phyloP scores from a whole-genome alignment of 1,284 basidiomycete species.

The Porogramme epimiltina region DNA sequence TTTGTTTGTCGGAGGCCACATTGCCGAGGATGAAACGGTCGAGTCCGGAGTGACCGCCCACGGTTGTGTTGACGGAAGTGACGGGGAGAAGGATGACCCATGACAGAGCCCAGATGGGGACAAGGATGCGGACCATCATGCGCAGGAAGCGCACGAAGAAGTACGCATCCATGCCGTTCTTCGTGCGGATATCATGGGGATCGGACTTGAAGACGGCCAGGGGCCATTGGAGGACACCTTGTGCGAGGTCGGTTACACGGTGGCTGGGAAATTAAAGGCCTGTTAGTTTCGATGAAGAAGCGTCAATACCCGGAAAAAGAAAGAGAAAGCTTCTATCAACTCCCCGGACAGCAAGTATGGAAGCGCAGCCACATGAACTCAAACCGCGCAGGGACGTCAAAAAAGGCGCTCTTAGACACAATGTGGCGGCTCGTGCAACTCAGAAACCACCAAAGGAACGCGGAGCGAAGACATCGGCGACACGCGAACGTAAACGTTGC shows the following conservation, averaged over 20 bases:
- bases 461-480: too few species aligned
- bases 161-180: constrained; percentile 93
- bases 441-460: too few species aligned
- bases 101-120: constrained; percentile 81
- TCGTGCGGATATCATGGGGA: constrained; percentile 59
- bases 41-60: constrained; percentile 58
- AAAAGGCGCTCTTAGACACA: too few species aligned
- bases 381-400: too few species aligned
- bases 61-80: constrained; percentile 56
- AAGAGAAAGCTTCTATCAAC: too few species aligned
- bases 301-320: constrained; percentile 2
- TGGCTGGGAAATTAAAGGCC: constrained; percentile 40
- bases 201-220: constrained; percentile 56
- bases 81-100: constrained; percentile 76
- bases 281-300: too few species aligned
- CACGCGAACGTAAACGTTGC: too few species aligned
- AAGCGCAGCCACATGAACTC: too few species aligned
- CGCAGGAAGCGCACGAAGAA: constrained; percentile 90
- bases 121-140: constrained; percentile 77
- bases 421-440: too few species aligned
- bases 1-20: constrained; percentile 50
- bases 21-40: constrained; percentile 85
- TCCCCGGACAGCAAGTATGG: too few species aligned
- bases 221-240: constrained; percentile 59
- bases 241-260: constrained; percentile 50